These are phyloP conservation scores for Backusella liffmaniae DNA, from an alignment of 192 early-diverging fungal genomes.

Conservation along the genomic window DNA sequence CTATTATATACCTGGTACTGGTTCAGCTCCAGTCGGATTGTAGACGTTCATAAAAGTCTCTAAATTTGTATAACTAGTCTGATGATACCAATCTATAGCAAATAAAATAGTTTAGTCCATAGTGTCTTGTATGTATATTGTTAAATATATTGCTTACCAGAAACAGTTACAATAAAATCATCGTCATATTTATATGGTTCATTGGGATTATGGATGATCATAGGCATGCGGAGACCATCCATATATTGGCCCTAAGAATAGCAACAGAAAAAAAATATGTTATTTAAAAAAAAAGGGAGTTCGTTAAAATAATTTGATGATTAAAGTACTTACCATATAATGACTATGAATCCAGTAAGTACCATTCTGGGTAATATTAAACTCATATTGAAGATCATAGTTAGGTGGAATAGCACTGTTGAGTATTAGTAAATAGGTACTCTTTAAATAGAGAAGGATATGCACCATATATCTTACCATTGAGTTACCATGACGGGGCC, in stretches of 20 bases:
- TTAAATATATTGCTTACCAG: slow-evolving; percentile 42
- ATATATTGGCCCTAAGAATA: slow-evolving; percentile 61
- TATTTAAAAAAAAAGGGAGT: neutral
- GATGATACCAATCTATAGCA: slow-evolving; percentile 65
- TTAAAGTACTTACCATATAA: slow-evolving; percentile 33
- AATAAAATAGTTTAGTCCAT: slow-evolving; percentile 3
- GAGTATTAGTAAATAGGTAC: neutral
- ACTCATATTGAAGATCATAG: slow-evolving; percentile 66
- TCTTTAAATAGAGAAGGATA: neutral
- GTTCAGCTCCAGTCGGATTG: slow-evolving; percentile 75
- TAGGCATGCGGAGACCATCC: slow-evolving; percentile 71
- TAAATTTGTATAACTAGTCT: slow-evolving; percentile 50
- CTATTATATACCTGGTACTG: slow-evolving; percentile 48
- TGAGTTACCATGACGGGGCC: slow-evolving; percentile 70
- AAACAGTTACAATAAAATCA: slow-evolving; percentile 61
- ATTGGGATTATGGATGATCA: slow-evolving; percentile 65
- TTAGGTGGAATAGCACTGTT: slow-evolving; percentile 63
- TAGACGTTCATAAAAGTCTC: slow-evolving; percentile 58
- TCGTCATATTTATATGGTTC: slow-evolving; percentile 68
- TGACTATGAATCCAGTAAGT: slow-evolving; percentile 88
- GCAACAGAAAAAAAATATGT: neutral
- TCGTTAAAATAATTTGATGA: neutral
- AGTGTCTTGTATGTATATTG: neutral
- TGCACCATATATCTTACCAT: slow-evolving; percentile 37
- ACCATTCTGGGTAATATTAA: slow-evolving; percentile 66